Evolutionary conservation across 2,329 filamentous ascomycete genomes (phyloP).

Genomic region (Hypoxylon sp.): DNA sequence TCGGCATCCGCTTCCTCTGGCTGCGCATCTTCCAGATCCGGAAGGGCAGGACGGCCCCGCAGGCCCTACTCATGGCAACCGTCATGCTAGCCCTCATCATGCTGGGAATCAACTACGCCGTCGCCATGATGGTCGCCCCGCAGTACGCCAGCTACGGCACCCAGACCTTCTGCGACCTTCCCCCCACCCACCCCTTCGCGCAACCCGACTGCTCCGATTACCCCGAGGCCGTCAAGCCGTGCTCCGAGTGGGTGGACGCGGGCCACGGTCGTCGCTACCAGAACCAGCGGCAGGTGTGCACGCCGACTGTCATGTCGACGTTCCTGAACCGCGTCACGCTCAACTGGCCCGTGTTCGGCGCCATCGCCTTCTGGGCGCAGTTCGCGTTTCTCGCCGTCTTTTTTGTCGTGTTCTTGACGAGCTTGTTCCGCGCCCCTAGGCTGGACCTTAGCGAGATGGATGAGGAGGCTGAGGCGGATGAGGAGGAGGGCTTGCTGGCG

Average conservation of each 20-base stretch:
- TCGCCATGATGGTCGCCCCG: conserved; percentile 94
- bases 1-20: conserved; percentile 98
- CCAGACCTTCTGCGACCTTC: conserved; percentile 90
- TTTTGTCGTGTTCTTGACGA: conserved; percentile 82
- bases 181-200: conserved; percentile 71
- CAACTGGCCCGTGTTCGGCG: conserved; percentile 95
- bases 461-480: conserved; percentile 89
- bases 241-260: conserved; percentile 78
- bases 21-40: conserved; percentile 92
- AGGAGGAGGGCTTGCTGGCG: conserved; percentile 92
- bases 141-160: conserved; percentile 96
- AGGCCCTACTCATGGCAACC: conserved; percentile 91
- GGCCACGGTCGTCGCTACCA: conserved; percentile 63
- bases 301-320: conserved; percentile 89
- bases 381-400: conserved; percentile 91
- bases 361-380: conserved; percentile 95
- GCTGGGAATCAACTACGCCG: conserved; percentile 90
- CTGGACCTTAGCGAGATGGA: conserved; percentile 84
- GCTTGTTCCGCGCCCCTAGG: conserved; percentile 84
- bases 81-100: conserved; percentile 92
- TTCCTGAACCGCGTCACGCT: conserved; percentile 93
- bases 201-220: conserved; percentile 83
- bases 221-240: conserved; percentile 81
- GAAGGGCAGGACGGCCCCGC: conserved; percentile 89
- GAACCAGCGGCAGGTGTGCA: conserved; percentile 85